Evolutionary conservation across 2,329 filamentous ascomycete genomes (phyloP).

Genomic region (Sporothrix euskadiensis): DNA sequence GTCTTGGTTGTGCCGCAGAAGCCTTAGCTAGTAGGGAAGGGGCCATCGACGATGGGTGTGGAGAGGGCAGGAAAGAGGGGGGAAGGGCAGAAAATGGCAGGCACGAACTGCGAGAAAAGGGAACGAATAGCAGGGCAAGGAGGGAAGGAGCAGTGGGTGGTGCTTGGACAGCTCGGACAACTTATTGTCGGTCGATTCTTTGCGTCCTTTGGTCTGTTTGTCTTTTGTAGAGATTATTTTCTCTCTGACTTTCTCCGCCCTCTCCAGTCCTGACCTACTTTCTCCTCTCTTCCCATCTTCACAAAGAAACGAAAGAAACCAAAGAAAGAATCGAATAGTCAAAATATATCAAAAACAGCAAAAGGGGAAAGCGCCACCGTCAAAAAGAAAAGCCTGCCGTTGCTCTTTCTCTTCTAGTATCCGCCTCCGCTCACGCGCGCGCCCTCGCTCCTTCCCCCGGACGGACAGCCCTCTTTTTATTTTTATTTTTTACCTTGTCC

Average conservation of each 20-base stretch:
- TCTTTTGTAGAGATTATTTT: background rate
- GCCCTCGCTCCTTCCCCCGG: slow-evolving; percentile 12
- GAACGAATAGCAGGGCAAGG: background rate
- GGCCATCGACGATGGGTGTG: slow-evolving; percentile 20
- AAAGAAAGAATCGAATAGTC: background rate
- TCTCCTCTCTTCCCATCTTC: background rate
- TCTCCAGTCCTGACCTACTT: background rate
- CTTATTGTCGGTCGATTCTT: background rate
- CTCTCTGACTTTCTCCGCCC: background rate
- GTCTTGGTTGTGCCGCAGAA: slow-evolving; percentile 1
- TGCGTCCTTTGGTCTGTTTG: background rate
- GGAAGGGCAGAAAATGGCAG: background rate
- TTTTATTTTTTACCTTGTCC: background rate
- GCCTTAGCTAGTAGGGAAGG: slow-evolving; percentile 3
- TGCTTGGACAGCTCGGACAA: background rate
- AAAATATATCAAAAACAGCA: background rate
- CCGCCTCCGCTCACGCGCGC: slow-evolving; percentile 10
- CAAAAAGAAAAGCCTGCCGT: slow-evolving; percentile 8
- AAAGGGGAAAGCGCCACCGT: slow-evolving; percentile 8
- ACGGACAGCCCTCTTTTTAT: slow-evolving; percentile 15
- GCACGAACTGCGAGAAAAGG: slow-evolving; percentile 30
- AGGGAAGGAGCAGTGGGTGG: background rate
- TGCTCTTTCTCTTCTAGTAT: background rate
- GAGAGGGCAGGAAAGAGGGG: background rate
- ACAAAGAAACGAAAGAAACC: background rate